Evolutionary conservation across 2,329 filamentous ascomycete genomes (phyloP), one percentile per base, ranked within the genome.

Genomic region (Fusarium keratoplasticum): DNA sequence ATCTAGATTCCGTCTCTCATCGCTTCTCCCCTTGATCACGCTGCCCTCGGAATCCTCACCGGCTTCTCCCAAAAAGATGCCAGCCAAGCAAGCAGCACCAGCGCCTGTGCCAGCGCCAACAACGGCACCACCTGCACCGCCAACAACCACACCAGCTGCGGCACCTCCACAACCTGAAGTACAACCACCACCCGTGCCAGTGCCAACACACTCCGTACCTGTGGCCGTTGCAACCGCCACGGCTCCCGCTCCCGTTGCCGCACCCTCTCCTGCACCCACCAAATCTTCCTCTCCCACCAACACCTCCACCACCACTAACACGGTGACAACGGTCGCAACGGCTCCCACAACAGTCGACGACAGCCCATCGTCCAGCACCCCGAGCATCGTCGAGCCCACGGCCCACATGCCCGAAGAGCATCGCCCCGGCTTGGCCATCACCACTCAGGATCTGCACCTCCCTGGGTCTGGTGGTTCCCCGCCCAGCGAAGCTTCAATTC

Each of bases 1-100:
- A 74, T 80, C 83, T 35, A 80, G 76, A 63, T 81, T 77, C 42
- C 82, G 83, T 67, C 69, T 83, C 50, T 83, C 82, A 47, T 79
- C 81, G 22, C 76, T 84, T 47, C 75, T 84, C 55, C 83, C 82
- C 57, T 80, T 81, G 74, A 83, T 85, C 79, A 84, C 81, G 55
- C 62, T 80, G 65, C 78, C 80, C 47, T 71, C 78, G 79, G 82
- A 83, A 71, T 64, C 77, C 36, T 58, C 71, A 38, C 64, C 72
- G 36, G 72, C 74, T 63, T 64, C 73, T 50, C 61, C 79, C 38
- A 74, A 70, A 44, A 81, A 67, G 64, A 70, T 64, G 18, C 64
- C 73, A 59, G 67, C 73, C 47, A 52, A 52, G 47, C 47, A 52
- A 36, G 54, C 52, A 57, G 7, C 52, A 35, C 52, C 52, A 16